phyloP scores from a whole-genome alignment of 257 asterid genomes.

The Rehmannia glutinosa region DNA sequence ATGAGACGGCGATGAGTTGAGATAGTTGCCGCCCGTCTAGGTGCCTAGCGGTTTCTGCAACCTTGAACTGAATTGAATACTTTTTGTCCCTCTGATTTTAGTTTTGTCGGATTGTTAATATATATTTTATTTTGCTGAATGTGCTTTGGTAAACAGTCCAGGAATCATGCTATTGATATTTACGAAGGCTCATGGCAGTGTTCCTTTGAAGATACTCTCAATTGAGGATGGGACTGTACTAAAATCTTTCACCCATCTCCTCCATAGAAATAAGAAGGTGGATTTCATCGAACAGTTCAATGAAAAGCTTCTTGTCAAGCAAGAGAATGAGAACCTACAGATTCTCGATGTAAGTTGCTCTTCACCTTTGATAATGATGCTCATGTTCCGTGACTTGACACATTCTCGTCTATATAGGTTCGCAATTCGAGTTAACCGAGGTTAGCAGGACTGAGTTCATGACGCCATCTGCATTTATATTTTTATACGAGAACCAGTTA shows the following conservation, averaged over 20 bases:
- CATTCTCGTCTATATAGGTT: conserved; percentile 41
- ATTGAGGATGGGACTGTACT: conserved; percentile 86
- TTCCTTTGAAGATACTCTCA: conserved; percentile 73
- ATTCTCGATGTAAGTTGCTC: conserved; percentile 63
- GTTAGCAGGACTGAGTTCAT: conserved; percentile 75
- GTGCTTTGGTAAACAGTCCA: conserved; percentile 44
- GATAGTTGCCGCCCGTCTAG: too few species aligned
- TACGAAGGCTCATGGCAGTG: conserved; percentile 54
- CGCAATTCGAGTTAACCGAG: conserved; percentile 70
- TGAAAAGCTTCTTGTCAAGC: conserved; percentile 88
- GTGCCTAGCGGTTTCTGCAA: too few species aligned
- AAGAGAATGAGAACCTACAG: conserved; percentile 85
- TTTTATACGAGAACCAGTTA: conserved; percentile 77
- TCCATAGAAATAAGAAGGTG: conserved; percentile 77
- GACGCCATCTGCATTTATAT: conserved; percentile 91
- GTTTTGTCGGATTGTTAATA: neutral
- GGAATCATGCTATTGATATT: conserved; percentile 82
- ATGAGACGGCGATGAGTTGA: too few species aligned
- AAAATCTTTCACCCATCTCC: conserved; percentile 75
- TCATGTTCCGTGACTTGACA: neutral
- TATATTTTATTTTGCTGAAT: neutral
- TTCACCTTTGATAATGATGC: neutral
- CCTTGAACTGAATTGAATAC: too few species aligned
- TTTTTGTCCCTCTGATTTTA: neutral
- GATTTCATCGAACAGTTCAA: conserved; percentile 89